Conservation (phyloP, 257 asterid genomes). For the Jacaranda copaia region DNA sequence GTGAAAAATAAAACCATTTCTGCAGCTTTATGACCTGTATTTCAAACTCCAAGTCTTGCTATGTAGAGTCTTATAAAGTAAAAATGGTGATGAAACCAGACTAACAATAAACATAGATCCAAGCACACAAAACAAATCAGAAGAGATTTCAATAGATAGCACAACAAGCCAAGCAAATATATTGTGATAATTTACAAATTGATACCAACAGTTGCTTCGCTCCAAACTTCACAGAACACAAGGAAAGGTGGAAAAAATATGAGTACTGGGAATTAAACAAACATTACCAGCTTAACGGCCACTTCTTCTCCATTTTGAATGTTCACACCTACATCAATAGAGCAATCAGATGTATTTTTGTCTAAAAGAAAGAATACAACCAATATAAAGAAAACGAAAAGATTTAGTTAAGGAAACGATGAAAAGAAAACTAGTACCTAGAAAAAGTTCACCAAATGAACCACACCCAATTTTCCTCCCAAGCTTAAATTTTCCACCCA, state of each 20-base stretch:
- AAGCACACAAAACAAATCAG: neutral
- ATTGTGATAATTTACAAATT: neutral
- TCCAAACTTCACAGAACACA: constrained; percentile 26
- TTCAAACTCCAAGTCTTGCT: constrained; percentile 7
- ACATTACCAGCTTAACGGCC: constrained; percentile 83
- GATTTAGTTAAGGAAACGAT: constrained; percentile 10
- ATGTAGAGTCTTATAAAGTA: neutral
- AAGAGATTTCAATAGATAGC: neutral
- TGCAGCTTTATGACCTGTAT: constrained; percentile 11
- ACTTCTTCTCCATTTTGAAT: constrained; percentile 95
- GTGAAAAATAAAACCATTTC: neutral
- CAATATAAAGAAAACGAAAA: neutral
- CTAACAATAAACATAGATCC: constrained; percentile 12
- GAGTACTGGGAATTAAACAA: constrained; percentile 27
- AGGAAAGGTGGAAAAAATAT: constrained; percentile 4
- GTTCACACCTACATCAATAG: constrained; percentile 69
- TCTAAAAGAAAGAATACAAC: neutral
- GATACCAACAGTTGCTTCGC: constrained; percentile 21
- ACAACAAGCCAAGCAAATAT: neutral
- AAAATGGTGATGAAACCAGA: neutral
- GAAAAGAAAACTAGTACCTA: constrained; percentile 56
- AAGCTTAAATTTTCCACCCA: constrained; percentile 91
- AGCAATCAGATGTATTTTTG: constrained; percentile 25
- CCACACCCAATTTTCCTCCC: constrained; percentile 98
- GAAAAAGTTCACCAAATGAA: constrained; percentile 94